Evolutionary conservation across 2,329 filamentous ascomycete species (phyloP).

Genomic region (Colletotrichum lindemuthianum): DNA sequence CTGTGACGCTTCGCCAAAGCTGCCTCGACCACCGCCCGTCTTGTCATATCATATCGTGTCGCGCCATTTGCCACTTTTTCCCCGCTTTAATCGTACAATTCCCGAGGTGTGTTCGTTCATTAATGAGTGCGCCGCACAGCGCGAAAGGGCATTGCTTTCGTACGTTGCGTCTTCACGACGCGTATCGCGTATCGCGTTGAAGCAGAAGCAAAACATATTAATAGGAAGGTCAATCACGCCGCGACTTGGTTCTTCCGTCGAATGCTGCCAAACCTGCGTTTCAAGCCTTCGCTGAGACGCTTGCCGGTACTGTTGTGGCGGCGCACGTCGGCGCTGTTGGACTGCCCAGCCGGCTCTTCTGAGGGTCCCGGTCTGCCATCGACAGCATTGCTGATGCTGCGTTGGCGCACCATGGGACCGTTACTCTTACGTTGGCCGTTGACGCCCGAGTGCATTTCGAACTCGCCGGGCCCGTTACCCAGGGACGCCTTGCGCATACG

Average conservation of each 20-base stretch:
- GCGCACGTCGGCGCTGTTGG: constrained; percentile 42
- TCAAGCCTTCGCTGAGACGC: constrained; percentile 60
- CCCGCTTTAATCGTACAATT: constrained; percentile 14
- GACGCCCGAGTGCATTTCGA: constrained; percentile 59
- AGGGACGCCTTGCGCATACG: constrained; percentile 40
- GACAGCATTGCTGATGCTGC: constrained; percentile 55
- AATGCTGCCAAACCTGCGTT: constrained; percentile 63
- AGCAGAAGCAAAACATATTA: not conserved
- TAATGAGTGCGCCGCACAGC: not conserved
- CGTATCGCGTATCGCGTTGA: not conserved
- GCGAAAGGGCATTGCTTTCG: not conserved
- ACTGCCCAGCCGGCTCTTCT: constrained; percentile 36
- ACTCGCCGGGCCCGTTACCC: constrained; percentile 47
- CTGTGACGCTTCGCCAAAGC: not conserved
- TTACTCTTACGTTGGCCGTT: constrained; percentile 40
- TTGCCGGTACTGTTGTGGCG: constrained; percentile 56
- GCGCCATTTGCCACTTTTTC: not conserved
- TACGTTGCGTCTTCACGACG: constrained; percentile 11
- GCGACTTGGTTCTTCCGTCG: constrained; percentile 52
- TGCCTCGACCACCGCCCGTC: too few species aligned
- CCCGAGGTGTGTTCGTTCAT: not conserved
- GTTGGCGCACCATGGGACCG: constrained; percentile 48
- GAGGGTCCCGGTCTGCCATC: constrained; percentile 39
- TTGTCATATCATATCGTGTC: not conserved
- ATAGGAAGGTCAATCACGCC: constrained; percentile 1